Conservation (phyloP, 768 basidiomycete genomes). For the Phylloporus scabripes region DNA sequence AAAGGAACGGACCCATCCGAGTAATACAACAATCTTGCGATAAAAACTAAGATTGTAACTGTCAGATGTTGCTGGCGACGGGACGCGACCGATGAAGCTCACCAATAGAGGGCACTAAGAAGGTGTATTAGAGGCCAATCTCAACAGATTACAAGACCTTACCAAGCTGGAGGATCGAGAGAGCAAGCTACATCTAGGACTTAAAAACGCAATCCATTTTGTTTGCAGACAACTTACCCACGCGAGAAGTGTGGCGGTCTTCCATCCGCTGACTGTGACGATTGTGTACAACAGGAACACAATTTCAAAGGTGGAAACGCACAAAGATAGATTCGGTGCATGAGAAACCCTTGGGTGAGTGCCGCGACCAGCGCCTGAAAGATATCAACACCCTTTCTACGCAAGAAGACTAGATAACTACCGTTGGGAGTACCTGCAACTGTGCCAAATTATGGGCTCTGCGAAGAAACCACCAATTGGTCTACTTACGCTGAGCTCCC, state of each 20-base stretch:
- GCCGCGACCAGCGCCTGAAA: neutral
- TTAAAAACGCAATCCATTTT: neutral
- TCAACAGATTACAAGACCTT: neutral
- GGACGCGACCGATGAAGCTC: neutral
- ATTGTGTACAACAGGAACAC: neutral
- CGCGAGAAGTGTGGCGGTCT: neutral
- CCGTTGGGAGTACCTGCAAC: neutral
- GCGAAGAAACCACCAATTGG: no score
- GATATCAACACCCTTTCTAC: neutral
- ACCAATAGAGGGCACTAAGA: neutral
- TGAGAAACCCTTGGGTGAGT: neutral
- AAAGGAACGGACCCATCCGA: neutral
- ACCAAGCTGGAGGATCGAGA: neutral
- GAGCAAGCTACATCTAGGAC: neutral
- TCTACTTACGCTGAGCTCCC: constrained; percentile 1
- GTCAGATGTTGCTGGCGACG: neutral
- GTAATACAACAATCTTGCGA: neutral
- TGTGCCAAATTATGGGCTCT: neutral
- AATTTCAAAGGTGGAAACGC: neutral
- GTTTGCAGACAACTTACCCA: neutral
- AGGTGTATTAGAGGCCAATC: neutral
- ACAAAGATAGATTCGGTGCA: constrained; percentile 3
- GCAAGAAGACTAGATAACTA: neutral
- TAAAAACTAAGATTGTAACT: neutral
- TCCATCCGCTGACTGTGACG: neutral